phyloP scores from a whole-genome alignment of 1,284 basidiomycete genomes.

The Phlebopus sp. region DNA sequence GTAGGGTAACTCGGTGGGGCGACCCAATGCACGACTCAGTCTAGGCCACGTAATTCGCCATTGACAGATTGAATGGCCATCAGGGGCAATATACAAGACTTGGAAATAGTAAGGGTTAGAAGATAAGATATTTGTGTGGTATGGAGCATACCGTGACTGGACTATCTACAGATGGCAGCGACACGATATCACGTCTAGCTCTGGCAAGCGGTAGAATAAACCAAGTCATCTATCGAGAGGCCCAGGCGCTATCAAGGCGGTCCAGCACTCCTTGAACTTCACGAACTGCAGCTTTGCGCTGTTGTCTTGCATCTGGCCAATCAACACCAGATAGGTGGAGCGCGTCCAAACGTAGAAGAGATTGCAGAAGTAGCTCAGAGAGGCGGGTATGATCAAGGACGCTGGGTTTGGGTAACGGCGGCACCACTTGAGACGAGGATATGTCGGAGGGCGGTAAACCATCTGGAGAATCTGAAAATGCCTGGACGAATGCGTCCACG shows the following conservation, averaged over 20 bases:
- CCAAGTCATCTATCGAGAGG: slow-evolving; percentile 13
- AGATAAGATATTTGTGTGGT: too few relatives aligned
- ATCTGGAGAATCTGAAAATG: slow-evolving; percentile 7
- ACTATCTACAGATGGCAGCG: too few relatives aligned
- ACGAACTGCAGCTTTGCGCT: slow-evolving; percentile 74
- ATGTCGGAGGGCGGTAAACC: slow-evolving; percentile 3
- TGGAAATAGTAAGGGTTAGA: too few relatives aligned
- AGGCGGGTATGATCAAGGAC: slow-evolving; percentile 54
- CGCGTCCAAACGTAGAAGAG: slow-evolving; percentile 73
- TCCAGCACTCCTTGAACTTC: slow-evolving; percentile 60
- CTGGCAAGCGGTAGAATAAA: too few relatives aligned
- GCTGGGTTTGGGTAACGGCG: slow-evolving; percentile 9
- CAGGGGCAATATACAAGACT: too few relatives aligned
- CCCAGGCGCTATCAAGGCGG: slow-evolving; percentile 52
- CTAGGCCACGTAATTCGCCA: too few relatives aligned
- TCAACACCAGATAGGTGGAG: slow-evolving; percentile 56
- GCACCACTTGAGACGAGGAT: neutral
- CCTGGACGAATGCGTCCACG: slow-evolving; percentile 53
- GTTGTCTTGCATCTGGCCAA: slow-evolving; percentile 68
- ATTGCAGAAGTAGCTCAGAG: slow-evolving; percentile 73
- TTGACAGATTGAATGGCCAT: too few relatives aligned
- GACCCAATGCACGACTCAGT: too few relatives aligned
- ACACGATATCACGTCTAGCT: too few relatives aligned
- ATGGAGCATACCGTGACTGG: too few relatives aligned
- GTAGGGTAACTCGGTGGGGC: too few relatives aligned